phyloP scores from a whole-genome alignment of 768 basidiomycete genomes.

The Clavulina sp. region DNA sequence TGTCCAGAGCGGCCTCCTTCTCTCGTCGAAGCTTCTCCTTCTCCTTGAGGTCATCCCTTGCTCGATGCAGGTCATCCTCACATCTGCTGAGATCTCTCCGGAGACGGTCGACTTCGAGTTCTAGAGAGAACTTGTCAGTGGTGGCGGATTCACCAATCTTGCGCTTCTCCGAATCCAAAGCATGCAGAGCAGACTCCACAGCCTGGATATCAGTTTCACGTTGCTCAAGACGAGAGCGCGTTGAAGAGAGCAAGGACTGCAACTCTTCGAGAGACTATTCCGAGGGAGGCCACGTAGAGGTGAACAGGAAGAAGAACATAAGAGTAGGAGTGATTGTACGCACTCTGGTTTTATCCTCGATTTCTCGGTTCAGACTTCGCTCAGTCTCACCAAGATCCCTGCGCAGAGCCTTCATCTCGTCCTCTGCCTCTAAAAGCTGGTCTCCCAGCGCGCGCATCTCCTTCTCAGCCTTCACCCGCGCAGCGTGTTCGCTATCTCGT shows the following conservation, averaged over 20 bases:
- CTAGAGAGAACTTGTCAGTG: slow-evolving; percentile 66
- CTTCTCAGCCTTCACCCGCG: slow-evolving; percentile 33
- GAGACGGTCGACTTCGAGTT: slow-evolving; percentile 75
- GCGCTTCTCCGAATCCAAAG: slow-evolving; percentile 58
- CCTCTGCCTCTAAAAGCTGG: neutral
- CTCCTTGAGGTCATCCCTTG: slow-evolving; percentile 49
- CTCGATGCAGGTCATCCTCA: slow-evolving; percentile 60
- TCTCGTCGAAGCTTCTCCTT: slow-evolving; percentile 48
- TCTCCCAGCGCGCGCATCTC: neutral
- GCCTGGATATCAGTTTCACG: slow-evolving; percentile 59
- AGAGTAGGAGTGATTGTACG: slow-evolving; percentile 1
- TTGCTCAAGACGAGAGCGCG: slow-evolving; percentile 34
- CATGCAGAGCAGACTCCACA: slow-evolving; percentile 54
- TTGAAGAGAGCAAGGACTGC: neutral
- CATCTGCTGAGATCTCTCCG: slow-evolving; percentile 67
- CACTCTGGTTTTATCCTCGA: slow-evolving; percentile 15
- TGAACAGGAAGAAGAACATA: slow-evolving; percentile 3
- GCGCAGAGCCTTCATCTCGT: slow-evolving; percentile 1
- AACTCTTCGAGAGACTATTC: neutral
- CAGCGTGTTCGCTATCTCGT: slow-evolving; percentile 37
- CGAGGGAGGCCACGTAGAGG: neutral
- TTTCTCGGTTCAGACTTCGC: slow-evolving; percentile 5
- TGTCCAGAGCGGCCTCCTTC: slow-evolving; percentile 55
- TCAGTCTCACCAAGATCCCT: slow-evolving; percentile 12
- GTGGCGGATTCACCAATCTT: slow-evolving; percentile 71